Evolutionary conservation across 2,329 filamentous ascomycete genomes (phyloP), one percentile per base, ranked within the genome.

Genomic region (Colletotrichum sublineola): DNA sequence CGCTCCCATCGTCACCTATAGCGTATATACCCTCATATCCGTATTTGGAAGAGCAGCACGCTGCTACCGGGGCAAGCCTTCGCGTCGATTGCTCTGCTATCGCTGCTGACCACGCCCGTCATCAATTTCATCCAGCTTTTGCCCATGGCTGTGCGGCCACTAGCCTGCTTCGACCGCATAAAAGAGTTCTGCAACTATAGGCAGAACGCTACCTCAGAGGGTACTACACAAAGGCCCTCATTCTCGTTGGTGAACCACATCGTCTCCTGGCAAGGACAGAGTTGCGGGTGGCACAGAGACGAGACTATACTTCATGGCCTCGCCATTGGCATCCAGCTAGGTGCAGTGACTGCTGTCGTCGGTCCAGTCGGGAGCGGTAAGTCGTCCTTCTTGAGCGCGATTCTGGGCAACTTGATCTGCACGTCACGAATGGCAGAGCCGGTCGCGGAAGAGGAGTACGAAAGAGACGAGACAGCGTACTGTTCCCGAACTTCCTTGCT

Each of bases 1-100:
- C 1, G 76, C 77, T 1, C 78, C 78, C 9, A 62, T 78, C 1
- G 73, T 74, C 3, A 78, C 77, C 1, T 80, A 80, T 46, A 74
- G 71, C 0, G 33, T 79, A 1, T 79, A 79, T 38, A 74, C 74
- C 1, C 63, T 79, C 31, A 78, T 79, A 31, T 68, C 77, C 0
- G 67, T 77, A 20, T 75, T 52, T 77, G 76, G 77, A 75, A 74
- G 31, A 69, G 75, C 24, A 72, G 73, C 5, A 75, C 77, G 0
- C 68, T 79, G 8, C 56, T 78, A 12, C 70, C 74, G 3, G 74
- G 75, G 1, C 76, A 76, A 15, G 73, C 75, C 2, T 78, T 78
- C 52, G 75, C 74, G 0, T 74, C 76, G 1, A 55, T 78, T 7
- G 67, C 77, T 5, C 64, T 76, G 7, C 74, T 79, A 11, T 63